These are phyloP conservation scores for Penicillium decumbens DNA, from an alignment of 2,329 filamentous ascomycete species.

Conservation along the genomic window DNA sequence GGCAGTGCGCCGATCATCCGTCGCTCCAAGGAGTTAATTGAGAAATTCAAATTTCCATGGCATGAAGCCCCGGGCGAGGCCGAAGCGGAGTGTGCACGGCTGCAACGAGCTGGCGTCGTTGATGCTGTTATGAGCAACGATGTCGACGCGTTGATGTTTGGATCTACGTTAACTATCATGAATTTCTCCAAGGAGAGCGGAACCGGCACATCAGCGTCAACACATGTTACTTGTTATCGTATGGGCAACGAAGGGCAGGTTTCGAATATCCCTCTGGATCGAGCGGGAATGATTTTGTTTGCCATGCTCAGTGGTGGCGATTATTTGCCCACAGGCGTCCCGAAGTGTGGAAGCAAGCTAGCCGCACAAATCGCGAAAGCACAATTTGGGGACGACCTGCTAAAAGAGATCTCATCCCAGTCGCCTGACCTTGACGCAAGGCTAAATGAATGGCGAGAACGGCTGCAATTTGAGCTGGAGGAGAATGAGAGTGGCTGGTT, in stretches of 20 bases:
- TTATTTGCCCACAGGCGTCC: slow-evolving; percentile 82
- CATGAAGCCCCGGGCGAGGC: slow-evolving; percentile 92
- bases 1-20: slow-evolving; percentile 63
- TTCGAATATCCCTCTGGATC: slow-evolving; percentile 54
- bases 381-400: slow-evolving; percentile 71
- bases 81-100: slow-evolving; percentile 86
- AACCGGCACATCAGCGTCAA: slow-evolving; percentile 60
- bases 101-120: slow-evolving; percentile 76
- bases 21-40: slow-evolving; percentile 76
- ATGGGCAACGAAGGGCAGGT: slow-evolving; percentile 27
- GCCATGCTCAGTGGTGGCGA: slow-evolving; percentile 95
- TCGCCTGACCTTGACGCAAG: slow-evolving; percentile 26
- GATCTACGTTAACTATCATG: slow-evolving; percentile 70
- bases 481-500: slow-evolving; percentile 84
- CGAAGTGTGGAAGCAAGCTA: slow-evolving; percentile 79
- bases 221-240: slow-evolving; percentile 81
- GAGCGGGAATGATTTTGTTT: slow-evolving; percentile 87
- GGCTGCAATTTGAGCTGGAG: slow-evolving; percentile 67
- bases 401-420: slow-evolving; percentile 55
- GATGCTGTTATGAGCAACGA: slow-evolving; percentile 95
- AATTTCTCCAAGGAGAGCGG: slow-evolving; percentile 75
- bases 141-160: slow-evolving; percentile 97
- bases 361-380: slow-evolving; percentile 86
- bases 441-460: slow-evolving; percentile 65
- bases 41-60: slow-evolving; percentile 75